Evolutionary conservation across 768 basidiomycete genomes (phyloP).

Genomic region (Lyophyllum shimeji): DNA sequence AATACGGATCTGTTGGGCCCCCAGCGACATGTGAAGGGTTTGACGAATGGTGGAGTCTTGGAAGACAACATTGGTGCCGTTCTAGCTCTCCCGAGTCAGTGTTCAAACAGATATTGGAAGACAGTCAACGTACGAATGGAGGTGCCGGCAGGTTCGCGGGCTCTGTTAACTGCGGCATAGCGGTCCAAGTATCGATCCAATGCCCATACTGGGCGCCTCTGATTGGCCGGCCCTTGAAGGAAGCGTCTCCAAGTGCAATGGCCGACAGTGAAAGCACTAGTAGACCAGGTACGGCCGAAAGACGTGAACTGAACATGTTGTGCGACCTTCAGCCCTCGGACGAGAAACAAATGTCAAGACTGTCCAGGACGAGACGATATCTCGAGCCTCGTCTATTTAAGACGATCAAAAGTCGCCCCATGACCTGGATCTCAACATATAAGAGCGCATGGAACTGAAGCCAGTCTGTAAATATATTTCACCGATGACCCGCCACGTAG

Average conservation of each 20-base stretch:
- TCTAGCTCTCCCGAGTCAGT: constrained; percentile 8
- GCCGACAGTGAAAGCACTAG: not conserved
- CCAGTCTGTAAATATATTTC: not conserved
- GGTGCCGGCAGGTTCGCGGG: constrained; percentile 32
- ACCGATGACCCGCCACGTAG: too few species aligned
- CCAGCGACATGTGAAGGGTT: constrained; percentile 43
- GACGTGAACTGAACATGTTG: not conserved
- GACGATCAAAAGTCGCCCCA: not conserved
- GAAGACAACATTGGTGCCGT: constrained; percentile 32
- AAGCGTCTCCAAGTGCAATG: not conserved
- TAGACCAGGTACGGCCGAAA: not conserved
- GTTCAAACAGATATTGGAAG: not conserved
- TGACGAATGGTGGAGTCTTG: constrained; percentile 48
- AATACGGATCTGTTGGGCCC: constrained; percentile 38
- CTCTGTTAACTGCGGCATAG: constrained; percentile 43
- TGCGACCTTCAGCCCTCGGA: not conserved
- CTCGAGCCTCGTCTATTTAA: not conserved
- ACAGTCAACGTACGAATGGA: constrained; percentile 25
- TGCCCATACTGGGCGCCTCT: not conserved
- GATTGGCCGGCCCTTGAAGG: not conserved
- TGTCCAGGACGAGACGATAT: not conserved
- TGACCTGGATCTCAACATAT: not conserved
- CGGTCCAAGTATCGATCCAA: constrained; percentile 36
- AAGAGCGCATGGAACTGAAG: not conserved
- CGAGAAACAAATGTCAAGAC: not conserved